Base-by-base conservation (phyloP, 345 rosid genomes). In the Syzygium grande region DNA sequence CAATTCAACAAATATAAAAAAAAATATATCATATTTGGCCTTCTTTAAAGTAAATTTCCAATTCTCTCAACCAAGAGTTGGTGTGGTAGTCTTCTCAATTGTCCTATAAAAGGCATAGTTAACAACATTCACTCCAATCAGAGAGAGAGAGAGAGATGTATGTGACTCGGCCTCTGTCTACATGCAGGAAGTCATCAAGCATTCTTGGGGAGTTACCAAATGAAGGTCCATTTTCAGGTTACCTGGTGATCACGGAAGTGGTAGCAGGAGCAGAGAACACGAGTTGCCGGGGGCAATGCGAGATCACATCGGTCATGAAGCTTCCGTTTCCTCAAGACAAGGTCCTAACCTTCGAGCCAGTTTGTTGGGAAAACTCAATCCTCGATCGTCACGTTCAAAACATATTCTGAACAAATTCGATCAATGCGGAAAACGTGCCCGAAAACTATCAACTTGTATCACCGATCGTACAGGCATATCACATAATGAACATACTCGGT, bases 241-340 rank as follows among this genome's bases (percentile, higher is more conserved):
- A 87, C 88, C 86, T 95, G n/a, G 96, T 95, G 49, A 92, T 94
- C 17, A 93, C 94, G 43, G 96, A 94, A 87, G 95, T 93, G 92
- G 95, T 91, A 89, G 94, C 95, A 38, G 94, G 92, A 80, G 94
- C 91, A 79, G 93, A 93, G 77, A 92, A 93, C 51, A 92, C 94
- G 11, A 90, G 86, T 63, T 95, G 96, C 86, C 93, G 92, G 29
- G 97, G 95, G 53, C 16, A 89, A 16, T 93, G 93, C 78, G 90
- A 89, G 89, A 90, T 84, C 43, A 90, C 89, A 38, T 89, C 88
- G 73, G 91, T 96, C 15, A 91, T 89, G 88, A 93, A 83, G 89
- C 90, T 94, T 25, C 98, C 98, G 2, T 94, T 95, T 52, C 98
- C 96, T 87, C 94, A 93, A 14, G 96, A 95, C 93, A 94, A 90